Base-by-base conservation (phyloP, 345 rosid genomes). In the Melaleuca quinquenervia region DNA sequence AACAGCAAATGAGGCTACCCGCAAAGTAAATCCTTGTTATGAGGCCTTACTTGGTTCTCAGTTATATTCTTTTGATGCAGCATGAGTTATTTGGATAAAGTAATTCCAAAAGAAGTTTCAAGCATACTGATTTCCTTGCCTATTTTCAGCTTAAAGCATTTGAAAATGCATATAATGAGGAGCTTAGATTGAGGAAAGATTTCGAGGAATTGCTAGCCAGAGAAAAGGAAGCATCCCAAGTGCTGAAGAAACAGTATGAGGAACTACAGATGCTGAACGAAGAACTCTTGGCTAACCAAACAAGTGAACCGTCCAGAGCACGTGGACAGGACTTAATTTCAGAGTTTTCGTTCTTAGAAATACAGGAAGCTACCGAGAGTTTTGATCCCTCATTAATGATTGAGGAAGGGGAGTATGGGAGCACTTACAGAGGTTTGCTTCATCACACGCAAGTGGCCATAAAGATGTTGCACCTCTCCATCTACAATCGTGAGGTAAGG, bases 1-100 rank as follows among this genome's bases (percentile, higher is more conserved):
- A 83, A 93, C 88, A 44, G 96, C 95, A 70, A 86, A 92, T 91
- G 99, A 93, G 83, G 94, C 98, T 85, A 90, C 90, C 54, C 94
- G 90, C 89, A 95, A 86, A 94, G 99, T 96, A 89, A 85, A 49
- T 27, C 50, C 85, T 56, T 53, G 21, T 58, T 64, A 50, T 53
- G 82, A 26, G 85, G 50, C 52, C 74, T 45, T 49, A 8, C 36
- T 49, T 7, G 1, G 52, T 50, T 26, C 53, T 36, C 80, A 3
- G 24, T 36, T 50, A 32, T 82, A 51, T 52, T 82, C 58, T 82
- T 82, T 51, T 82, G 41, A 45, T 1, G 58, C 58, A 29, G 45
- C 44, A 51, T 29, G 41, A 82, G 27, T 53, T 50, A 44, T 52
- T 41, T 18, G 58, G 53, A 51, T 52, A 82, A 51, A 27, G 27